Percentiles rank a stretch among this genome's conserved stretches.
These are phyloP conservation scores for Metroxylon sagu DNA, from an alignment of 176 grass and related monocot species.

Conservation along the genomic window DNA sequence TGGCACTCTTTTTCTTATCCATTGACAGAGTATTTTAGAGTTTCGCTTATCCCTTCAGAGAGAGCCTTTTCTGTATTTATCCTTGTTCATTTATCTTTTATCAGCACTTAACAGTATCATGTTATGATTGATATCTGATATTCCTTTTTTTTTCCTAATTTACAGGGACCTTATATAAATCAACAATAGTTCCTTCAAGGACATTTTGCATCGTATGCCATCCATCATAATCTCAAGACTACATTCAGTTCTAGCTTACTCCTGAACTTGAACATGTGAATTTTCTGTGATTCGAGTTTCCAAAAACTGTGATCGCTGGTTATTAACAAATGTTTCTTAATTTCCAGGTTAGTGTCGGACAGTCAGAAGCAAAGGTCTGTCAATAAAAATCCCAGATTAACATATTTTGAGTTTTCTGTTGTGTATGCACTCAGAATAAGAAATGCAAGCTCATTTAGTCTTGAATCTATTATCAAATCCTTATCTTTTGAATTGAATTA, in stretches of 20 bases:
- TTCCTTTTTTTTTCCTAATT: slow-evolving; percentile 15
- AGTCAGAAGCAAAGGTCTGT: slow-evolving; percentile 96
- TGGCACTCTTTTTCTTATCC: no score
- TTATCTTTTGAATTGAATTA: no score
- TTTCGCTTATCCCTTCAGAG: no score
- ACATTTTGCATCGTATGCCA: slow-evolving; percentile 93
- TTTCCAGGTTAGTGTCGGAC: slow-evolving; percentile 85
- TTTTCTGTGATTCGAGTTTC: not conserved
- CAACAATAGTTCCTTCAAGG: slow-evolving; percentile 83
- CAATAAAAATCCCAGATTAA: slow-evolving; percentile 7
- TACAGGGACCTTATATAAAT: slow-evolving; percentile 94
- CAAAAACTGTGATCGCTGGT: no score
- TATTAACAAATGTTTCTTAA: no score
- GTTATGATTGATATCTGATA: slow-evolving; percentile 4
- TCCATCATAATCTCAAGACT: slow-evolving; percentile 8
- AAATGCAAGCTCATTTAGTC: not conserved
- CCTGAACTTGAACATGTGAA: slow-evolving; percentile 6
- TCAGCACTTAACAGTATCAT: slow-evolving; percentile 9
- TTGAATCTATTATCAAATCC: not conserved
- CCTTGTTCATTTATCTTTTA: not conserved
- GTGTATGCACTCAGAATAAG: not conserved
- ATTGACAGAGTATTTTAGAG: no score
- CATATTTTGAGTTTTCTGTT: slow-evolving; percentile 19
- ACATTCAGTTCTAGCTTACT: slow-evolving; percentile 10
- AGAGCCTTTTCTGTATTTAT: not conserved